These are phyloP conservation scores for Flammula alnicola DNA, from an alignment of 1,284 basidiomycete species.

Conservation along the genomic window DNA sequence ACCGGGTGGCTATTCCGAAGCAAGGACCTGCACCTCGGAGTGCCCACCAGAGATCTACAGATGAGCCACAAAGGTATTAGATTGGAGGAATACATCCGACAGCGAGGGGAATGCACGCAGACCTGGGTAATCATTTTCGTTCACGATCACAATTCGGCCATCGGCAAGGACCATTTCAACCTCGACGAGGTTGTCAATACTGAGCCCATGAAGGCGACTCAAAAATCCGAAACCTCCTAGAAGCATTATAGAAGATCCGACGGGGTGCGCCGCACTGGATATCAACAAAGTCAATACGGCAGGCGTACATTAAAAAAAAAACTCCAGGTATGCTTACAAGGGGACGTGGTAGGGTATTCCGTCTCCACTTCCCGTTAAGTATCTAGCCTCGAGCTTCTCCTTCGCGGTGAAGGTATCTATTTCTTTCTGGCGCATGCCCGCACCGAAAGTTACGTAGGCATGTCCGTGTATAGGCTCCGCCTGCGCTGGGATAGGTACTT, in stretches of 20 bases:
- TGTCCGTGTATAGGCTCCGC: conserved; percentile 65
- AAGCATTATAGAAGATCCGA: conserved; percentile 83
- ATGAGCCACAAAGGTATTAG: neutral
- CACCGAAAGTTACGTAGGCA: conserved; percentile 82
- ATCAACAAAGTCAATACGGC: conserved; percentile 15
- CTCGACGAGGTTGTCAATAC: conserved; percentile 85
- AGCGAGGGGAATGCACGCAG: conserved; percentile 21
- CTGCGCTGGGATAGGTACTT: conserved; percentile 39
- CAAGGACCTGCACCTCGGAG: conserved; percentile 84
- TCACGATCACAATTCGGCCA: conserved; percentile 74
- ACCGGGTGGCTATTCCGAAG: conserved; percentile 86
- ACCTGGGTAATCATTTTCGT: conserved; percentile 70
- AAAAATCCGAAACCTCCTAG: conserved; percentile 91
- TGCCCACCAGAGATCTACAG: conserved; percentile 86
- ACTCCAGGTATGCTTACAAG: conserved; percentile 54
- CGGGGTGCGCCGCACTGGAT: conserved; percentile 71
- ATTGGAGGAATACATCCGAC: neutral
- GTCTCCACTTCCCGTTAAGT: conserved; percentile 50
- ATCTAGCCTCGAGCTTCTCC: conserved; percentile 67
- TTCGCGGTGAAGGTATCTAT: conserved; percentile 77
- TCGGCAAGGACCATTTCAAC: conserved; percentile 85
- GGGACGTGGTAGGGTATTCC: conserved; percentile 85
- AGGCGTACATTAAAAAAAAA: neutral
- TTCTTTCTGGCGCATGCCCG: conserved; percentile 82
- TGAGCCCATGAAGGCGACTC: conserved; percentile 81